Percentiles rank a stretch among this genome's conserved stretches.
phyloP scores from a whole-genome alignment of 1,139 yeast species.

The Candida labiduridarum region DNA sequence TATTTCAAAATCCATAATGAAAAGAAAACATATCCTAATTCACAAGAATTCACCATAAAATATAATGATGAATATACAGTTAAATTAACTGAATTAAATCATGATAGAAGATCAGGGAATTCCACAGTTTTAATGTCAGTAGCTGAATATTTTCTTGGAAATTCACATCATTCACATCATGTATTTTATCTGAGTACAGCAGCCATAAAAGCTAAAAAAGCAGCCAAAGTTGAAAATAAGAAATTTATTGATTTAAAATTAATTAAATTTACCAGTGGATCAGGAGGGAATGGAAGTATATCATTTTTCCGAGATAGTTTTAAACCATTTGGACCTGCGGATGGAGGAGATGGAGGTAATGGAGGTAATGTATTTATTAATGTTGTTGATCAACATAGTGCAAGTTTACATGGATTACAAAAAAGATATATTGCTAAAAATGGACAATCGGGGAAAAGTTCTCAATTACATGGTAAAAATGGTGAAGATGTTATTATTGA shows the following conservation, averaged over 20 bases:
- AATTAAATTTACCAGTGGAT: conserved; percentile 71
- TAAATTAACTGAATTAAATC: conserved; percentile 1
- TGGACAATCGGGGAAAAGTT: conserved; percentile 72
- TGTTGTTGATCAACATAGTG: conserved; percentile 65
- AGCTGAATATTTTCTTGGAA: conserved; percentile 46
- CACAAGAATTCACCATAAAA: background rate
- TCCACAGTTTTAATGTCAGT: conserved; percentile 21
- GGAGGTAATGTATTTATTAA: conserved; percentile 88
- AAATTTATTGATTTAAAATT: conserved; percentile 65
- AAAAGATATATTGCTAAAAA: conserved; percentile 69
- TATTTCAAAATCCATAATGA: conserved; percentile 4
- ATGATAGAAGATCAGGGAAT: background rate
- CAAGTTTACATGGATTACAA: conserved; percentile 70
- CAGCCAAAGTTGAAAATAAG: conserved; percentile 39
- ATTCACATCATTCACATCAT: conserved; percentile 45
- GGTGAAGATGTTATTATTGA: conserved; percentile 80
- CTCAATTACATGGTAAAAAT: conserved; percentile 79
- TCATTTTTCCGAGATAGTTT: conserved; percentile 88
- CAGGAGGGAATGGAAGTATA: conserved; percentile 87
- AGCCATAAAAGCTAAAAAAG: conserved; percentile 23
- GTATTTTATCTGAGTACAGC: conserved; percentile 19
- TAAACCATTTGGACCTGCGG: conserved; percentile 87
- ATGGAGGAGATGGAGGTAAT: conserved; percentile 96
- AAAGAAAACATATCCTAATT: background rate
- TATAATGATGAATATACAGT: background rate